Evolutionary conservation across 306 rosid species (phyloP).

Genomic region (Ceratonia siliqua): DNA sequence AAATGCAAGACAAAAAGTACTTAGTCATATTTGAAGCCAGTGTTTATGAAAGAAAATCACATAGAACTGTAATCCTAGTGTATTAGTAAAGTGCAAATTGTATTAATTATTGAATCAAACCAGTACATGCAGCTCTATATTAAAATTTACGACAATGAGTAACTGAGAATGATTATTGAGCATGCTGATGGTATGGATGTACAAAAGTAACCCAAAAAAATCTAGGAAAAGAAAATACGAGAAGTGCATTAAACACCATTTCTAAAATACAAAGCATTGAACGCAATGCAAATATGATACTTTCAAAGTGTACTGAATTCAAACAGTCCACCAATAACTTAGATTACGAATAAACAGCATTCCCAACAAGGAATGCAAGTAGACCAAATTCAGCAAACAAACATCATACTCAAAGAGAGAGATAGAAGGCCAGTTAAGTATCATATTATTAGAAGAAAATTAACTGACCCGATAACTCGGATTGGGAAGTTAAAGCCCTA

Average conservation of each 20-base stretch:
- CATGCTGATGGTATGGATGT: slow-evolving; percentile 5
- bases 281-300: neutral
- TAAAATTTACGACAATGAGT: neutral
- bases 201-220: neutral
- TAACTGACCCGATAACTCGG: slow-evolving; percentile 46
- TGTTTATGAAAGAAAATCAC: neutral
- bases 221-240: neutral
- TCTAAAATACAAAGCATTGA: neutral
- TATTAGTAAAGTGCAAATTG: neutral
- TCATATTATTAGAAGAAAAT: neutral
- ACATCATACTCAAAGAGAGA: neutral
- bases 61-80: slow-evolving; percentile 6
- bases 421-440: neutral
- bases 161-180: slow-evolving; percentile 1
- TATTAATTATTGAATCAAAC: neutral
- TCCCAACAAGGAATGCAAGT: neutral
- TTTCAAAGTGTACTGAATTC: neutral
- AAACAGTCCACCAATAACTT: neutral
- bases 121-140: neutral
- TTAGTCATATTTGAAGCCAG: neutral
- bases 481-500: slow-evolving; percentile 50
- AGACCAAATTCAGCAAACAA: neutral
- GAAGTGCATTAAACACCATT: neutral
- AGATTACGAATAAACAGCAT: neutral
- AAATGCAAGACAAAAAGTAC: slow-evolving; percentile 1